Evolutionary conservation across 208 protist genomes (phyloP).

Genomic region (Phytomonas serpens): DNA sequence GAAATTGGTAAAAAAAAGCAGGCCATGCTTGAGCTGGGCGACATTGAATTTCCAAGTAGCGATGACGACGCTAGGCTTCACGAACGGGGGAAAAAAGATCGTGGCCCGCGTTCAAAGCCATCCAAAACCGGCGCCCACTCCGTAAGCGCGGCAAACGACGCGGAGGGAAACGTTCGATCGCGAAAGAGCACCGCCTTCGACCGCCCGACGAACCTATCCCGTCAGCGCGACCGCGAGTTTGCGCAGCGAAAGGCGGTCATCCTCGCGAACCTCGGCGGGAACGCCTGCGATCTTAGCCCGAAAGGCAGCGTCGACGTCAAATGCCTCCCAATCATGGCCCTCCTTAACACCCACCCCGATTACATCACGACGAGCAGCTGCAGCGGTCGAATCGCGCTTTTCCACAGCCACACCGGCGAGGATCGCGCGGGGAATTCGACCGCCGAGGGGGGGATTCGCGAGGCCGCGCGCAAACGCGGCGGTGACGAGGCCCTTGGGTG

Average conservation of each 20-base stretch:
- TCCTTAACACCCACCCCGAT: slow-evolving; percentile 65
- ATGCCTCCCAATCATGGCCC: slow-evolving; percentile 57
- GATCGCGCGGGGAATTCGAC: neutral
- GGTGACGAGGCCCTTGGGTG: slow-evolving; percentile 62
- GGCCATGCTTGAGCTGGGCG: neutral
- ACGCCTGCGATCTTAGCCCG: slow-evolving; percentile 68
- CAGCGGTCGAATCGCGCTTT: slow-evolving; percentile 83
- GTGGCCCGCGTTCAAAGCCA: neutral
- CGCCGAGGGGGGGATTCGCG: neutral
- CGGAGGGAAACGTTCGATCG: neutral
- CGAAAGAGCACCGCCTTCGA: neutral
- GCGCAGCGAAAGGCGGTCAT: slow-evolving; percentile 60
- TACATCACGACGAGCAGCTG: slow-evolving; percentile 88
- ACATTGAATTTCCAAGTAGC: neutral
- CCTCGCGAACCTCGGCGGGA: slow-evolving; percentile 39
- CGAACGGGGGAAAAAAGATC: neutral
- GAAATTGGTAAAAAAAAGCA: neutral
- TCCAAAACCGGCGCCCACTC: neutral
- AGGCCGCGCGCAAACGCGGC: slow-evolving; percentile 36
- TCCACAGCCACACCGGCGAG: slow-evolving; percentile 35
- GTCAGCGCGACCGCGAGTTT: slow-evolving; percentile 60
- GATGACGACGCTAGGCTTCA: neutral
- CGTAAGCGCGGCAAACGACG: neutral
- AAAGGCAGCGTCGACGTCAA: slow-evolving; percentile 69
- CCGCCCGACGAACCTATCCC: slow-evolving; percentile 17